Base-by-base conservation (phyloP, 805 yeast species). In the Kluyveromyces aestuarii region DNA sequence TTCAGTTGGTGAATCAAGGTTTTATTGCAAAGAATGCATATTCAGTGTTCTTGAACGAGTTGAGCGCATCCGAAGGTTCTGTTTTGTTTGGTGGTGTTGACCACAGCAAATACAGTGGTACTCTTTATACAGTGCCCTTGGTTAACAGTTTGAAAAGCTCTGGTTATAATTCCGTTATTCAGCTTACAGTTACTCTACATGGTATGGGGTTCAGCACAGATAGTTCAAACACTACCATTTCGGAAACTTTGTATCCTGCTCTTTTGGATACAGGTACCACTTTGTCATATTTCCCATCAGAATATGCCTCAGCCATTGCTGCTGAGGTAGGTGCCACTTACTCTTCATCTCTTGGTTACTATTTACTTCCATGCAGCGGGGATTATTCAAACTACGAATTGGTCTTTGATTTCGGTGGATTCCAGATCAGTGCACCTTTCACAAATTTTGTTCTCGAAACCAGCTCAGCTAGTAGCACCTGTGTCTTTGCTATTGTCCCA, bases 1-100 rank as follows among this genome's bases (percentile, higher is more conserved):
- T 72, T 48, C 74, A 75, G 50, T 64, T 87, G 70, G 80, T 73
- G 45, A 60, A 68, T 33, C 75, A 76, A 47, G 90, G 89, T 0
- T 59, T 76, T 40, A 84, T 80, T 51, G 57, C 72, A 41, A 72
- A 74, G 45, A 71, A 72, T 38, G 77, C 77, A 1, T 86, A 82
- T 61, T 84, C 91, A 0, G 68, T 86, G 48, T 84, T 70, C 57
- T 70, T 86, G 62, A 75, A 80, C 55, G 64, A 67, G 2, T 55
- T 60, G 10, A 64, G 65, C 36, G 67, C 77, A 0, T 42, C 57
- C 5, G 51, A 68, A 1, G 90, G 88, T 6, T 64, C 72, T n/a
- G 69, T 84, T 18, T 62, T 84, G 44, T 85, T 85, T 68, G 91
- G 93, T 44, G 93, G 82, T 30, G 74, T 81, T 27, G 91, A 84